phyloP scores from a whole-genome alignment of 352 stramenopile genomes.

The Poterioochromonas sp. region DNA sequence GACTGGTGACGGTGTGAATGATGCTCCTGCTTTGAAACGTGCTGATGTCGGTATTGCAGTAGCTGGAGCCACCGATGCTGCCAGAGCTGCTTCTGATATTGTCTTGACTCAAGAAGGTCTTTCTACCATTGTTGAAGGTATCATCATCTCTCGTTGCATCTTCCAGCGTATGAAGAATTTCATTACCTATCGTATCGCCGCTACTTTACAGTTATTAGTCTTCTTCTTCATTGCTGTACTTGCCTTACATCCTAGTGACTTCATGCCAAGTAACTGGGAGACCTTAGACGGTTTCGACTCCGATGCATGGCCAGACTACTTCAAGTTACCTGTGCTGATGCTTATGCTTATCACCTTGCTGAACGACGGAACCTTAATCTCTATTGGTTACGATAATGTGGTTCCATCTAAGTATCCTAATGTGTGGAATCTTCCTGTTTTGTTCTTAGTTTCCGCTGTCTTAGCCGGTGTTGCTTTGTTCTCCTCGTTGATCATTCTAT shows the following conservation, averaged over 20 bases:
- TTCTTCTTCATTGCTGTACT: conserved; percentile 86
- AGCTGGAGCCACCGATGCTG: conserved; percentile 67
- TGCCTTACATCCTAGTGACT: conserved; percentile 59
- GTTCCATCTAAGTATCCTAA: conserved; percentile 26
- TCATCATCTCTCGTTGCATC: conserved; percentile 76
- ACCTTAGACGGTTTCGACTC: conserved; percentile 39
- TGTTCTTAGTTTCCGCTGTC: conserved; percentile 43
- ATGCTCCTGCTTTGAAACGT: conserved; percentile 85
- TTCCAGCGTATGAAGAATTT: conserved; percentile 82
- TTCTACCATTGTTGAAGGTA: conserved; percentile 72
- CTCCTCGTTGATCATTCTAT: conserved; percentile 44
- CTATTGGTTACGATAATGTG: conserved; percentile 50
- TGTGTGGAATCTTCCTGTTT: conserved; percentile 39
- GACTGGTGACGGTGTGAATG: conserved; percentile 92
- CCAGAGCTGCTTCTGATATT: conserved; percentile 81
- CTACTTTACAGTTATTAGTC: conserved; percentile 78
- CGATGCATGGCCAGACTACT: conserved; percentile 58
- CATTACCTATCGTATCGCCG: conserved; percentile 73
- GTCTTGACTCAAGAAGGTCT: conserved; percentile 89
- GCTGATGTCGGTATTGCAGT: conserved; percentile 88
- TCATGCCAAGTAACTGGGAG: conserved; percentile 36
- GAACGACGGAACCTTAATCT: conserved; percentile 86
- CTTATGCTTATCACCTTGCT: conserved; percentile 85
- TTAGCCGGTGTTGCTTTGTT: conserved; percentile 42
- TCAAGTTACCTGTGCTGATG: conserved; percentile 77